Percentiles rank a stretch among this genome's conserved stretches.
phyloP scores from a whole-genome alignment of 345 rosid species.

The Ricinus communis region DNA sequence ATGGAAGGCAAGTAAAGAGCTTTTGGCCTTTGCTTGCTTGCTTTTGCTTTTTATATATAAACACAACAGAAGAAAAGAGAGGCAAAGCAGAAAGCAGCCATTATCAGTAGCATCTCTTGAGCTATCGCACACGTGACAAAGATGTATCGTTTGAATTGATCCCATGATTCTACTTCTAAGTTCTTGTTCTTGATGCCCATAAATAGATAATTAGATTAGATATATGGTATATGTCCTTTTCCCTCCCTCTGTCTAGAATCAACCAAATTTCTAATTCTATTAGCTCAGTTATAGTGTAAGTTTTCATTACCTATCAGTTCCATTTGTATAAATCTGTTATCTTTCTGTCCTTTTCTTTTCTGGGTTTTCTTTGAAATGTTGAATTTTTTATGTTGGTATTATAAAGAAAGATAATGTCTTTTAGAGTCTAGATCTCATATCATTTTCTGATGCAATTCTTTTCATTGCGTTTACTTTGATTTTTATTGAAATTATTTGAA shows the following conservation, averaged over 20 bases:
- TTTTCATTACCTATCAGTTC: constrained; percentile 9
- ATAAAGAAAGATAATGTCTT: neutral
- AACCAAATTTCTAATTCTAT: too few species aligned
- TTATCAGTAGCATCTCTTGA: too few species aligned
- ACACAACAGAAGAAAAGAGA: constrained; percentile 14
- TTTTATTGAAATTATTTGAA: neutral
- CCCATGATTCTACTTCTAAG: neutral
- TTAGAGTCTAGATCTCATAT: constrained; percentile 21
- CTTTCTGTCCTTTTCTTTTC: neutral
- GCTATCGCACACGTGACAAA: too few species aligned
- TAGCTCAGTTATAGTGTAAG: constrained; percentile 23
- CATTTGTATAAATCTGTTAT: neutral
- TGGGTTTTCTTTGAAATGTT: constrained; percentile 19
- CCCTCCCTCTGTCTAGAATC: too few species aligned
- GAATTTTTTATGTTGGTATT: neutral
- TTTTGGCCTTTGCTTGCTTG: constrained; percentile 1
- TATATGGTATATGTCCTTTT: too few species aligned
- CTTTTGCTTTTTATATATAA: constrained; percentile 16
- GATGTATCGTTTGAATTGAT: neutral
- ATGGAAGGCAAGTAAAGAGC: neutral
- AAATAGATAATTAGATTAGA: too few species aligned
- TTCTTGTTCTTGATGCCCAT: constrained; percentile 12
- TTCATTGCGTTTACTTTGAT: constrained; percentile 3
- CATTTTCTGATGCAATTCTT: constrained; percentile 5
- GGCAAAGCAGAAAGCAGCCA: too few species aligned